Conservation (phyloP, 2,329 filamentous ascomycete species). For the Pseudogymnoascus verrucosus region DNA sequence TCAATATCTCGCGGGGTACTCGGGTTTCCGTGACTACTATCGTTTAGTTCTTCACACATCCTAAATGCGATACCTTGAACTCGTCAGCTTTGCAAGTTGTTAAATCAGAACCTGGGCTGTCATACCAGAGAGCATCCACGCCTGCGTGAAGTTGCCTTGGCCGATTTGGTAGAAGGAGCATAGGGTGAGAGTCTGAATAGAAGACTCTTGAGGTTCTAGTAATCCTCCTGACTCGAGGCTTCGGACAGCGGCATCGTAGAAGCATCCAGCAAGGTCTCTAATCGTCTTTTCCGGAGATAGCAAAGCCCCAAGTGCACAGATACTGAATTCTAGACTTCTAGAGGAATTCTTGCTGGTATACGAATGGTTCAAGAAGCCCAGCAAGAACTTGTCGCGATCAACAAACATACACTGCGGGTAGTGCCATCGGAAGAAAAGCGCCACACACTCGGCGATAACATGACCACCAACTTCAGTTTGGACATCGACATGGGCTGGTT, state of each 20-base stretch:
- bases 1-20: slow-evolving; percentile 12
- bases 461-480: background rate
- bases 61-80: slow-evolving; percentile 17
- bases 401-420: slow-evolving; percentile 16
- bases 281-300: slow-evolving; percentile 11
- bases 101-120: background rate
- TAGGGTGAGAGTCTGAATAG: slow-evolving; percentile 13
- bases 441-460: slow-evolving; percentile 14
- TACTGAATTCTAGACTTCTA: slow-evolving; percentile 11
- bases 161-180: slow-evolving; percentile 16
- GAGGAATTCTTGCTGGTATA: slow-evolving; percentile 12
- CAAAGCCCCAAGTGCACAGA: slow-evolving; percentile 15
- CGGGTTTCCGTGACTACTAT: background rate
- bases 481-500: background rate
- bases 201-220: slow-evolving; percentile 6
- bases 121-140: slow-evolving; percentile 16
- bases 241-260: slow-evolving; percentile 4
- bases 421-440: slow-evolving; percentile 17
- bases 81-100: background rate
- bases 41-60: slow-evolving; percentile 16
- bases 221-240: slow-evolving; percentile 11
- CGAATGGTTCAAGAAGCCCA: slow-evolving; percentile 10
- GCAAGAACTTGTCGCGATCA: slow-evolving; percentile 17
- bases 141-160: slow-evolving; percentile 14
- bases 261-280: slow-evolving; percentile 9